A percentile compares a stretch with the other conserved stretches of the same genome.
These are phyloP conservation scores for Pouteria campechiana DNA, from an alignment of 179 eudicot genomes.

Conservation along the genomic window DNA sequence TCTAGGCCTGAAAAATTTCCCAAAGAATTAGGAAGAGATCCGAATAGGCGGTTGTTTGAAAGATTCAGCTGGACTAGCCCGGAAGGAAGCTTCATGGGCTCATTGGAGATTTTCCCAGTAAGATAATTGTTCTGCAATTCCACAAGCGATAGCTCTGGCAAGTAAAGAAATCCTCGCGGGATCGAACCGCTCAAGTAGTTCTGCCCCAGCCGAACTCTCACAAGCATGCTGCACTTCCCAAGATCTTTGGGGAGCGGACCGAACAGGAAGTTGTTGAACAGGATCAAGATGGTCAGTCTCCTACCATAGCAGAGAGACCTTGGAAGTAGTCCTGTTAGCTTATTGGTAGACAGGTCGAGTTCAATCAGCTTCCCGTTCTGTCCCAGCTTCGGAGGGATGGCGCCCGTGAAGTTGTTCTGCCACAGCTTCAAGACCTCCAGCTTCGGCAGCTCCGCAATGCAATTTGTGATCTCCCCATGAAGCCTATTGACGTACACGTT, in stretches of 20 bases:
- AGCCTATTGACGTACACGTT: constrained; percentile 47
- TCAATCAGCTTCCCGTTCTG: constrained; percentile 21
- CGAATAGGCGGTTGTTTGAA: constrained; percentile 40
- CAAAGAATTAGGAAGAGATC: constrained; percentile 26
- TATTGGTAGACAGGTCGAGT: constrained; percentile 45
- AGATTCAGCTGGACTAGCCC: constrained; percentile 29
- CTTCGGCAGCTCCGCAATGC: constrained; percentile 32
- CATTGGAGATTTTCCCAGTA: constrained; percentile 22
- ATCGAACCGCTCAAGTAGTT: constrained; percentile 42
- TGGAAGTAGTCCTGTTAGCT: constrained; percentile 43
- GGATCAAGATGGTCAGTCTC: constrained; percentile 27
- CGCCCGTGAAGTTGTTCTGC: constrained; percentile 43
- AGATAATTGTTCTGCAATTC: constrained; percentile 50
- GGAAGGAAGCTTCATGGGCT: constrained; percentile 2
- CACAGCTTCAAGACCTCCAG: constrained; percentile 37
- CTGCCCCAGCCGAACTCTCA: constrained; percentile 37
- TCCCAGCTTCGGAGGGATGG: constrained; percentile 43
- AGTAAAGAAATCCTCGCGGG: constrained; percentile 36
- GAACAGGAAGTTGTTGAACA: constrained; percentile 39
- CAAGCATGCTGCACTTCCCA: constrained; percentile 29
- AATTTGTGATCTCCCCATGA: constrained; percentile 38
- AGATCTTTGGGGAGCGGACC: constrained; percentile 42
- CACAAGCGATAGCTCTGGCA: constrained; percentile 34
- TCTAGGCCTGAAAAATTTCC: constrained; percentile 33
- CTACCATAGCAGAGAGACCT: constrained; percentile 34